A percentile compares a stretch with the other conserved stretches of the same genome.
phyloP scores from a whole-genome alignment of 2,329 filamentous ascomycete species.

The Zelopaecilomyces penicillatus region DNA sequence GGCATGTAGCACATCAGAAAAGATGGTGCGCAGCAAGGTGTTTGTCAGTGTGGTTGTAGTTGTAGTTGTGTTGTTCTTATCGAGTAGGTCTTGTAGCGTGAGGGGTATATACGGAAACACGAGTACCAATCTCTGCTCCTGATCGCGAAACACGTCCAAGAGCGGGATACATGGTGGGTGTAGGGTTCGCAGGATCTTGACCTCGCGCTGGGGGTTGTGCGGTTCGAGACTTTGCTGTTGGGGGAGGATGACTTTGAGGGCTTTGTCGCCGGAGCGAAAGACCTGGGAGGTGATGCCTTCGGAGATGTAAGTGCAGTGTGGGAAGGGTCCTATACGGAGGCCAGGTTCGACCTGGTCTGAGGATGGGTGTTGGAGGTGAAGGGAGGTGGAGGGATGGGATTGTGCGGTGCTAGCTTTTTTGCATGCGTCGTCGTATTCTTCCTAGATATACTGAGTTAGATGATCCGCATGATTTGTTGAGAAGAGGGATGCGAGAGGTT shows the following conservation, averaged over 20 bases:
- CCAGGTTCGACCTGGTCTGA: slow-evolving; percentile 15
- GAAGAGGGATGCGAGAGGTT: too few species aligned
- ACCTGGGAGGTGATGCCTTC: slow-evolving; percentile 75
- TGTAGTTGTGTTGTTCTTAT: slow-evolving; percentile 26
- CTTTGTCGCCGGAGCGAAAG: slow-evolving; percentile 58
- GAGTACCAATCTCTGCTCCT: slow-evolving; percentile 63
- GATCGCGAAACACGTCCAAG: slow-evolving; percentile 64
- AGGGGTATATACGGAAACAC: slow-evolving; percentile 77
- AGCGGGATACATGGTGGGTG: slow-evolving; percentile 55
- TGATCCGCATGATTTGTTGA: too few species aligned
- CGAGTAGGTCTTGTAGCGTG: slow-evolving; percentile 62
- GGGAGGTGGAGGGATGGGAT: slow-evolving; percentile 4
- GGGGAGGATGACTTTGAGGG: slow-evolving; percentile 79
- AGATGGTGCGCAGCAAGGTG: slow-evolving; percentile 37
- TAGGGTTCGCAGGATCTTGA: slow-evolving; percentile 58
- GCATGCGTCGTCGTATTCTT: slow-evolving; percentile 47
- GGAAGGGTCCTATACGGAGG: slow-evolving; percentile 45
- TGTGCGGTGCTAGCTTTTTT: slow-evolving; percentile 11
- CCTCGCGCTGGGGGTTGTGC: slow-evolving; percentile 75
- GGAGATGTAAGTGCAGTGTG: slow-evolving; percentile 45
- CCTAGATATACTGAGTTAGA: slow-evolving; percentile 30
- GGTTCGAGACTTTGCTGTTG: slow-evolving; percentile 60
- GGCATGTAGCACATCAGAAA: slow-evolving; percentile 59
- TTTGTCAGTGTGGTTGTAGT: slow-evolving; percentile 17
- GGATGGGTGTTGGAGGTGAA: not conserved